Percentiles rank a stretch among this genome's conserved stretches.
phyloP scores from a whole-genome alignment of 129 eudicot genomes.

The Kitagawia praeruptora region DNA sequence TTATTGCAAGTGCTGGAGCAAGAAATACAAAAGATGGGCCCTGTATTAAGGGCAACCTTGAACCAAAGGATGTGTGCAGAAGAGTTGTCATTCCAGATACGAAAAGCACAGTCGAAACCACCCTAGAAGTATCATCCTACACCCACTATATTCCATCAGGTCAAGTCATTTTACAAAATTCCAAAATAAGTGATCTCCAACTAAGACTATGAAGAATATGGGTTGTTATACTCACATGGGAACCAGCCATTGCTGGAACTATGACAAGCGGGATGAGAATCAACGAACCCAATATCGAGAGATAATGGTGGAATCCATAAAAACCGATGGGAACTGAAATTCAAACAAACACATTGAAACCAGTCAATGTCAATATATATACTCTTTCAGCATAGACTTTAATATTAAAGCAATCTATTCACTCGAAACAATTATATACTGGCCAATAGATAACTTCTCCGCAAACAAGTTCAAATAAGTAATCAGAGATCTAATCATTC shows the following conservation, averaged over 20 bases:
- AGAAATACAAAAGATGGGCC: conserved; percentile 94
- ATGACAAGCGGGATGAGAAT: conserved; percentile 84
- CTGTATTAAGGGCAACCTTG: conserved; percentile 87
- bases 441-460: conserved; percentile 1
- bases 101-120: conserved; percentile 85
- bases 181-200: neutral
- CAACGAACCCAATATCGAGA: conserved; percentile 85
- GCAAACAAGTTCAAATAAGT: neutral
- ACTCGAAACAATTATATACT: neutral
- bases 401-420: neutral
- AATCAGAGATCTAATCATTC: neutral
- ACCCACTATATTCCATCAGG: conserved; percentile 33
- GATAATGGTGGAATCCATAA: conserved; percentile 80
- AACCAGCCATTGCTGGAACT: conserved; percentile 98
- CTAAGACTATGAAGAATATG: neutral
- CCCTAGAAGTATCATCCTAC: conserved; percentile 85
- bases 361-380: neutral
- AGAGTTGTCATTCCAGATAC: conserved; percentile 89
- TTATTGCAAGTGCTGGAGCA: conserved; percentile 93
- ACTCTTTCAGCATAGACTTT: neutral
- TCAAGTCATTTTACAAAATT: conserved; percentile 10
- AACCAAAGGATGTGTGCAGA: conserved; percentile 72
- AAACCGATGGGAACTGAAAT: conserved; percentile 83
- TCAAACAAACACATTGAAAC: conserved; percentile 7
- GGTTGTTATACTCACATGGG: conserved; percentile 53